Evolutionary conservation across 495 filamentous ascomycete species (phyloP).

Genomic region (Tuber indicum): DNA sequence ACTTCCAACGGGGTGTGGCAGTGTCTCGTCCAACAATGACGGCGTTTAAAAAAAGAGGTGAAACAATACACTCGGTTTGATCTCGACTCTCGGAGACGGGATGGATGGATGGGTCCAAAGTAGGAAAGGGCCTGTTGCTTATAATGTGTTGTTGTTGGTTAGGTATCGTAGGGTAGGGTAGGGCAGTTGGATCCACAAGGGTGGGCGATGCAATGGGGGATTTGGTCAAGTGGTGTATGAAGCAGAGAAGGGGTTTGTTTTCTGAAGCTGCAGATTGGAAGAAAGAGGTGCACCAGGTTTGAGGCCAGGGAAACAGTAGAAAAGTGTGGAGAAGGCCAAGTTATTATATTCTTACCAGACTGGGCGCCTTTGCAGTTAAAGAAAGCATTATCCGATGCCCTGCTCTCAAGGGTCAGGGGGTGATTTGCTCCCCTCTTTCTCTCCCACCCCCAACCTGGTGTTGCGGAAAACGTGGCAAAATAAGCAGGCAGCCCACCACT

Average conservation of each 20-base stretch:
- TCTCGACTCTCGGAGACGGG: background rate
- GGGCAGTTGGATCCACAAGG: background rate
- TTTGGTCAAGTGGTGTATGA: background rate
- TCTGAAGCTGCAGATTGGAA: conserved; percentile 10
- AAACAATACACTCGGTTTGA: conserved; percentile 14
- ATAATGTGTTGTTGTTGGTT: conserved; percentile 20
- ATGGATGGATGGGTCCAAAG: background rate
- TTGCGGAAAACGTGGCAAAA: conserved; percentile 37
- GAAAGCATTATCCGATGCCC: conserved; percentile 13
- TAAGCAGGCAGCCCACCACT: conserved; percentile 24
- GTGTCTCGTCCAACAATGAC: conserved; percentile 24
- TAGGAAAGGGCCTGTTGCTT: background rate
- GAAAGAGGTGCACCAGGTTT: conserved; percentile 17
- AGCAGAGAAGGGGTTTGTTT: background rate
- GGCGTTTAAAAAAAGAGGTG: conserved; percentile 22
- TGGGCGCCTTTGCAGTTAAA: conserved; percentile 8
- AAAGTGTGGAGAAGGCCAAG: conserved; percentile 21
- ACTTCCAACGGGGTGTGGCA: conserved; percentile 19
- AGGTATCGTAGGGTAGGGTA: background rate
- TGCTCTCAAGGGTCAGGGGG: conserved; percentile 29
- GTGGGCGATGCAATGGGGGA: background rate
- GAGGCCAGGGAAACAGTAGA: conserved; percentile 14
- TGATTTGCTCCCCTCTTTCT: background rate
- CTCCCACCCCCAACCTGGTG: conserved; percentile 11
- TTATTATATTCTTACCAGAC: conserved; percentile 22